A percentile compares a stretch with the other conserved stretches of the same genome.
These are phyloP conservation scores for Prunus mongolica DNA, from an alignment of 306 rosid genomes.

Conservation along the genomic window DNA sequence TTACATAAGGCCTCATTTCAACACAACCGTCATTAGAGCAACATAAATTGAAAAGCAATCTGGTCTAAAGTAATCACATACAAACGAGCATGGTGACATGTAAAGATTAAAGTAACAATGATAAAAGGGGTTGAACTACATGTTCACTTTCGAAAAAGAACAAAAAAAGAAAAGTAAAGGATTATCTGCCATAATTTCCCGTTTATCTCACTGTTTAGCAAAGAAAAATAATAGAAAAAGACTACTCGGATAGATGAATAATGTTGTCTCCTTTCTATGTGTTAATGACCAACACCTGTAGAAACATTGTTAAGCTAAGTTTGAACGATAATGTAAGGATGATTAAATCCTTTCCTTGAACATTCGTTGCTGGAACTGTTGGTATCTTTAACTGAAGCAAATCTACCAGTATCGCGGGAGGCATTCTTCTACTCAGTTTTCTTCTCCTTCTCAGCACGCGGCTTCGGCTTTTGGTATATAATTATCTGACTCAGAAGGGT, in stretches of 20 bases:
- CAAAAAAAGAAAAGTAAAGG: neutral
- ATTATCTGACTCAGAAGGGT: conserved; percentile 77
- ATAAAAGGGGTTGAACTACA: neutral
- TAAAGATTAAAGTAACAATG: neutral
- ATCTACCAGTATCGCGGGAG: neutral
- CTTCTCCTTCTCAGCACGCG: conserved; percentile 54
- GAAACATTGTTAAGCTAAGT: neutral
- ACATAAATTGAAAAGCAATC: neutral
- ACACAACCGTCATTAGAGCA: neutral
- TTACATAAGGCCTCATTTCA: neutral
- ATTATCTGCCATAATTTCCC: conserved; percentile 11
- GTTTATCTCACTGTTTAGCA: neutral
- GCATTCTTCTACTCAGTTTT: conserved; percentile 45
- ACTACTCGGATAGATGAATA: neutral
- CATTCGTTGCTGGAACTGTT: conserved; percentile 4
- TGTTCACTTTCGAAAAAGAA: neutral
- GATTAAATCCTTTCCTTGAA: neutral
- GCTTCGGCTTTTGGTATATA: conserved; percentile 52
- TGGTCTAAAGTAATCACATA: neutral
- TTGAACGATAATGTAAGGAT: neutral
- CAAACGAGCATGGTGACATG: neutral
- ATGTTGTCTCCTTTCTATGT: neutral
- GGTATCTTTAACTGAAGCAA: conserved; percentile 19
- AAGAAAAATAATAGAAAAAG: neutral
- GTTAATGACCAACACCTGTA: neutral